Base-by-base conservation (phyloP, 148 eudicot genomes). In the Oxyria digyna region DNA sequence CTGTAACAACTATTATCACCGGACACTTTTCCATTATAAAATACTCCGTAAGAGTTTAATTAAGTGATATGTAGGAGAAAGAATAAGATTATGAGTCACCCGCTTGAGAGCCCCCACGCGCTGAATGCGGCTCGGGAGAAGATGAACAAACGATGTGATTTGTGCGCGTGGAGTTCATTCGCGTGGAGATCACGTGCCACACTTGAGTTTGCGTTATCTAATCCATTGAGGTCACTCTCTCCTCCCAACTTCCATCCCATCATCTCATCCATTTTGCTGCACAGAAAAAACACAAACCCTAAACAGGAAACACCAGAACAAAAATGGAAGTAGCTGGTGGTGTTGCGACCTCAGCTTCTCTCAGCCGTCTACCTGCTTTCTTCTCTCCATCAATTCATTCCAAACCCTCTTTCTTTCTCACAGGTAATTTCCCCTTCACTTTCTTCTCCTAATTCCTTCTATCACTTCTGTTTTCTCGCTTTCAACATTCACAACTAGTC, bases 361-460 rank as follows among this genome's bases (percentile, higher is more conserved):
- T 54, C 37, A 52, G 65, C 37, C 65, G 65, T 15, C 65, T 31
- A 29, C 65, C 65, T 59, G 65, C 38, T 29, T 59, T 59, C 65
- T 59, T 59, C 65, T 14, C 62, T 15, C 24, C 62, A 8, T 52
- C 62, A 8, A 11, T 52, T 31, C 8, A 23, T 8, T 52, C 65
- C 38, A 59, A 29, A 0, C 20, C 21, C 1, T 31, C 37, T 29
- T 59, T 59, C 18, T 29, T 59, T 31, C 20, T 59, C 18, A 14
- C 8, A 27, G 65, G 65, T 59, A 29, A 13, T 13, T 15, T 17
- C 14, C 4, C 35, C 62, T 9, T 26, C 29, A 15, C 13, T 27
- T 55, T 57, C n/a, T 13, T 57, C 9, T 57, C 15, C 38, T 35
- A 35, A 57, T 57, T 57, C 18, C n/a, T 26, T 18, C 33, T 8